A percentile compares a stretch with the other conserved stretches of the same genome.
phyloP scores from a whole-genome alignment of 1,284 basidiomycete genomes.

The Schizophyllum amplum region DNA sequence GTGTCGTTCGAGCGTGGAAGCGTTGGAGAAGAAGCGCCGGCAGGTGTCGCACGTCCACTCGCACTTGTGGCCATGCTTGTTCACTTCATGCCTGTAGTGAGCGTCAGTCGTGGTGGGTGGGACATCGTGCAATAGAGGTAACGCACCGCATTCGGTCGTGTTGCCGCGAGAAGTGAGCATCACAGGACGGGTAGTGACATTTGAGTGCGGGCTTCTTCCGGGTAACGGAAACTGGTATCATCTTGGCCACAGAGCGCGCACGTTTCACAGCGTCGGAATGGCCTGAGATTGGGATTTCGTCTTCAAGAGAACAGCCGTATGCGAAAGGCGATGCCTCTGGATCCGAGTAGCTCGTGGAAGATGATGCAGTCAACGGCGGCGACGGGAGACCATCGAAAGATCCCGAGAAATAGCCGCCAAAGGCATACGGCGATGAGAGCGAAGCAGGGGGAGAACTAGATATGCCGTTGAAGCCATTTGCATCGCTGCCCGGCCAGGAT shows the following conservation, averaged over 20 bases:
- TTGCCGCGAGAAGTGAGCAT: background rate
- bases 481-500: background rate
- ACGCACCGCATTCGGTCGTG: background rate
- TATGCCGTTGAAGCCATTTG: background rate
- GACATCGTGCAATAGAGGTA: background rate
- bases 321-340: background rate
- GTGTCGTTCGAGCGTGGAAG: background rate
- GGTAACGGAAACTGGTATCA: background rate
- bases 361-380: background rate
- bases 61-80: slow-evolving; percentile 25
- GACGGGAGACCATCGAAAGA: background rate
- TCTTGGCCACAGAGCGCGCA: background rate
- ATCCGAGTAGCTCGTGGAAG: background rate
- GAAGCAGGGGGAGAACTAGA: background rate
- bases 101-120: slow-evolving; percentile 1
- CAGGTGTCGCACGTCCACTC: slow-evolving; percentile 39
- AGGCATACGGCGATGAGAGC: background rate
- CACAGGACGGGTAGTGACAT: background rate
- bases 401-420: background rate
- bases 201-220: background rate
- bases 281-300: background rate
- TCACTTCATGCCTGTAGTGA: slow-evolving; percentile 9
- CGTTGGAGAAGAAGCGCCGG: slow-evolving; percentile 35
- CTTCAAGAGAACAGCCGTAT: background rate
- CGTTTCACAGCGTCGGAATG: background rate